Percentiles rank a stretch among this genome's conserved stretches.
Conservation (phyloP, 345 rosid species). For the Eucalyptus decipiens region DNA sequence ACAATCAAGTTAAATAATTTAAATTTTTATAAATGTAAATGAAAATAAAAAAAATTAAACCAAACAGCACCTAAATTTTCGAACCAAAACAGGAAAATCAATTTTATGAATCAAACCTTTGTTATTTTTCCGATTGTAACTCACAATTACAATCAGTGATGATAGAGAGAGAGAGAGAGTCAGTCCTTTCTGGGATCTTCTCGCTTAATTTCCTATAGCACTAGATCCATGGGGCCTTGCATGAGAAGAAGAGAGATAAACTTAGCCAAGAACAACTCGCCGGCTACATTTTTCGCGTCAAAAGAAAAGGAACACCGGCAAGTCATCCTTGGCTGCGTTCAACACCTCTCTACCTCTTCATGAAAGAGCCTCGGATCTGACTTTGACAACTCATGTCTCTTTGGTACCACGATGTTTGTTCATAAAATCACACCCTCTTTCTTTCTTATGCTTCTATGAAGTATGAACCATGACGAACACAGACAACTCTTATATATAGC, state of each 20-base stretch:
- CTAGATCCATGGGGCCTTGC: not conserved
- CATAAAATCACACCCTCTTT: not conserved
- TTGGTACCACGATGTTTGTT: not conserved
- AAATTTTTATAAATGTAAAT: too few species aligned
- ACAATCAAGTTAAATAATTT: not conserved
- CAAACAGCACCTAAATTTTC: not conserved
- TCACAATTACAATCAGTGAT: not conserved
- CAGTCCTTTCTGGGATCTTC: not conserved
- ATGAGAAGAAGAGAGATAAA: not conserved
- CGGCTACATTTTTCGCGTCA: not conserved
- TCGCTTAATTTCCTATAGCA: not conserved
- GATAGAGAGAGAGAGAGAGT: not conserved
- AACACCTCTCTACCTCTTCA: not conserved
- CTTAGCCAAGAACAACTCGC: not conserved
- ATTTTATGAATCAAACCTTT: not conserved
- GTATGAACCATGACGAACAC: not conserved
- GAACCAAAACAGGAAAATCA: not conserved
- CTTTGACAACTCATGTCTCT: not conserved
- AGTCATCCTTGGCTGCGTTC: constrained; percentile 1
- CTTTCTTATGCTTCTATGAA: too few species aligned
- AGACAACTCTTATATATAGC: not conserved
- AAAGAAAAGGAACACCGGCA: not conserved
- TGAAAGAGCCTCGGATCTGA: not conserved
- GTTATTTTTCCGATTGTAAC: not conserved
- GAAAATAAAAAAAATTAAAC: not conserved